phyloP scores from a whole-genome alignment of 441 rosid species.

The Rhodomyrtus psidioides region DNA sequence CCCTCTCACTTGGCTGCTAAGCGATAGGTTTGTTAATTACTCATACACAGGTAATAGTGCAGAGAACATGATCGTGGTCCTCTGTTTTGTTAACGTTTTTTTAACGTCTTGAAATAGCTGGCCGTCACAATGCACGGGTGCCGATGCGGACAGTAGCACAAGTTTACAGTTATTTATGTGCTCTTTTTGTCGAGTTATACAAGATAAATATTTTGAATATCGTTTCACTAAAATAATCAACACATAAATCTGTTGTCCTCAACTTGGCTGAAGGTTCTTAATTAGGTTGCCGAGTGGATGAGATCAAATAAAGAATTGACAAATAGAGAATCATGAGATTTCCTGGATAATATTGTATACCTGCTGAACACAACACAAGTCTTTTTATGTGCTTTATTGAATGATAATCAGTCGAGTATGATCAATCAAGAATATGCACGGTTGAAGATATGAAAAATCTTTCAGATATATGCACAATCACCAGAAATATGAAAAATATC shows the following conservation, averaged over 20 bases:
- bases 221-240: not conserved
- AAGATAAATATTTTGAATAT: not conserved
- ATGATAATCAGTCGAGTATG: not conserved
- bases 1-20: not conserved
- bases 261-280: not conserved
- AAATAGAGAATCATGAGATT: not conserved
- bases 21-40: not conserved
- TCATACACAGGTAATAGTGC: not conserved
- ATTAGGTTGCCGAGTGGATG: not conserved
- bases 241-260: no score
- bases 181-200: not conserved
- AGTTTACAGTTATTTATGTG: not conserved
- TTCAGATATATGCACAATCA: not conserved
- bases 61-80: not conserved
- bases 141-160: not conserved
- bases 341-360: not conserved
- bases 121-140: not conserved
- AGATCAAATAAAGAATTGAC: not conserved
- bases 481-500: not conserved
- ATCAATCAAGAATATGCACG: not conserved
- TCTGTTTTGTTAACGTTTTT: not conserved
- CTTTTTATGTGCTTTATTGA: not conserved
- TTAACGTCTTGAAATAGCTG: not conserved
- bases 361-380: not conserved
- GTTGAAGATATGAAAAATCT: not conserved